Evolutionary conservation across 2,329 filamentous ascomycete genomes (phyloP).

Genomic region (Claviceps lovelessii): DNA sequence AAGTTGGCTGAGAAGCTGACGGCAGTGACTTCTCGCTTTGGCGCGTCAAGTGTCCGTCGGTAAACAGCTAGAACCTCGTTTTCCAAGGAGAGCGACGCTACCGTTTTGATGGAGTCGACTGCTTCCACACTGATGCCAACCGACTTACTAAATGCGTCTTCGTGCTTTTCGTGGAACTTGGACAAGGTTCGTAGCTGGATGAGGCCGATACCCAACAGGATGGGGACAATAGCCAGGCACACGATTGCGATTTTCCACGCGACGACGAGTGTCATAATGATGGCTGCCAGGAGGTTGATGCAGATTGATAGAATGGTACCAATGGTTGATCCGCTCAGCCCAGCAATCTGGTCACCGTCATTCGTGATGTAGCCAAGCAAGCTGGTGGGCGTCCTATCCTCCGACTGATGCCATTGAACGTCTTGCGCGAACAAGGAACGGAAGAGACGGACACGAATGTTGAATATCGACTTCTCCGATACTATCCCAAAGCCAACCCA

Average conservation of each 20-base stretch:
- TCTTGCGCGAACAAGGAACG: constrained; percentile 52
- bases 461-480: constrained; percentile 51
- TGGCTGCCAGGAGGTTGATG: constrained; percentile 53
- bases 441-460: constrained; percentile 48
- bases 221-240: constrained; percentile 51
- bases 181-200: constrained; percentile 52
- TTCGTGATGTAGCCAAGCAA: constrained; percentile 55
- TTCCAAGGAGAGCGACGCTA: constrained; percentile 41
- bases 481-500: constrained; percentile 31
- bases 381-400: constrained; percentile 43
- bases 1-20: constrained; percentile 36
- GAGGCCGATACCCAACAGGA: constrained; percentile 54
- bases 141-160: constrained; percentile 48
- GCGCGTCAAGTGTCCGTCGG: constrained; percentile 31
- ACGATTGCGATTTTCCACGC: constrained; percentile 67
- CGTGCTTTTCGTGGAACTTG: constrained; percentile 47
- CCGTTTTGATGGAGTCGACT: constrained; percentile 50
- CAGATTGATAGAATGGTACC: constrained; percentile 54
- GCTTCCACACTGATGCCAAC: constrained; percentile 53
- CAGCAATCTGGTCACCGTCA: constrained; percentile 52
- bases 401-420: constrained; percentile 56
- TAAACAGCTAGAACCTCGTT: constrained; percentile 39
- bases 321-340: constrained; percentile 55
- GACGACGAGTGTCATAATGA: constrained; percentile 55
- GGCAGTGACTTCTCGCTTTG: constrained; percentile 38